Evolutionary conservation across 2,329 filamentous ascomycete genomes (phyloP), one percentile per base, ranked within the genome.

Genomic region (Mycosphaerella arachidis): DNA sequence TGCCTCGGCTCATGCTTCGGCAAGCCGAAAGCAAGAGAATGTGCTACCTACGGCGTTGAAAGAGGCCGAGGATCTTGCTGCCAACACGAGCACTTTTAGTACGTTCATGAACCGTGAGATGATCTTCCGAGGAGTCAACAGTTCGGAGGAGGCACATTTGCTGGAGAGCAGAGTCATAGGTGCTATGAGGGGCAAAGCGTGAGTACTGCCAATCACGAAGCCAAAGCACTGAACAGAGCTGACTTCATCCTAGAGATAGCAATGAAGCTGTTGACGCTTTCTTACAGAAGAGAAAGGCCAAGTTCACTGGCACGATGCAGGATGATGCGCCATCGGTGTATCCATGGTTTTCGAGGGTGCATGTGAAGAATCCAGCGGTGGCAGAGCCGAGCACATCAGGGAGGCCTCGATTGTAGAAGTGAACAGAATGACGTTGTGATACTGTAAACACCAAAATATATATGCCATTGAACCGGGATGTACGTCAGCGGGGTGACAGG

Each of bases 81-180:
- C 29, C 3, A 56, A 66, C 4, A 66, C 64, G 12, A 63, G 60
- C 35, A 58, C 58, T 24, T 62, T 66, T 12, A 66, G 64, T 51
- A 66, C 62, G 12, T 66, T 57, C 18, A 66, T 66, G 64, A 66
- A 64, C 8, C 60, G 64, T 8, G 64, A 66, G 57, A 66, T 66
- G 64, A 27, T 66, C 8, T 66, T 56, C 35, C 58, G 64, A 18
- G 64, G 64, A 3, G 43, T 57, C 31, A 50, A 61, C 13, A 64
- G 64, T 55, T 60, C 64, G 13, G 64, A 66, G 48, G 60, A 58
- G 24, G 64, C 64, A 29, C 64, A 66, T 61, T 53, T 66, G 30
- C 29, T 66, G 50, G 64, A 66, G 56, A 57, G 52, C n/a, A 50
- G 64, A 29, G 53, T 66, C 3, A 66, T 66, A 62, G 64, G 56